A percentile compares a stretch with the other conserved stretches of the same genome.
Conservation (phyloP, 2,329 filamentous ascomycete genomes). For the Phaeosphaeriaceae sp. region DNA sequence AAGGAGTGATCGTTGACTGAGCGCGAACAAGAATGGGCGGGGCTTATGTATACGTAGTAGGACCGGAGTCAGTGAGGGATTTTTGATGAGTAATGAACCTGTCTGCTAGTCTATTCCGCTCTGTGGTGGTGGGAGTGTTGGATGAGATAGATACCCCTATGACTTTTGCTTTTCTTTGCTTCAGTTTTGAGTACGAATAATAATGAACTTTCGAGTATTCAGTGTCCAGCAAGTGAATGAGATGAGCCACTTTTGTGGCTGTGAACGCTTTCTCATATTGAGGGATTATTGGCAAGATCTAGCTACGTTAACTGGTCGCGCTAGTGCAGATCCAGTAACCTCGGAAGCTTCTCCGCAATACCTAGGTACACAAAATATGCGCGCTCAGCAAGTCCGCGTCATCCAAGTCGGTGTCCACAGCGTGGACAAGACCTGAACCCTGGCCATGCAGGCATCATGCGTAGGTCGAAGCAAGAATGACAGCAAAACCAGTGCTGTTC, state of each 20-base stretch:
- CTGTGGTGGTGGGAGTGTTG: not conserved
- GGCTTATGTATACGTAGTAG: not conserved
- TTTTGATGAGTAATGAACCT: conserved; percentile 1
- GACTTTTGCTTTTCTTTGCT: not conserved
- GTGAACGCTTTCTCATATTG: not conserved
- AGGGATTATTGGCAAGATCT: not conserved
- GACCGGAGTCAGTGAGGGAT: not conserved
- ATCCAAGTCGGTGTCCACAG: no score
- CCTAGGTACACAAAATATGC: no score
- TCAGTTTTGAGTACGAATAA: not conserved
- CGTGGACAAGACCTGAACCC: no score
- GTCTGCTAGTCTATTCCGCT: not conserved
- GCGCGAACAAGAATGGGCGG: not conserved
- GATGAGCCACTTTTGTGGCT: not conserved
- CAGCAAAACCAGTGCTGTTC: no score
- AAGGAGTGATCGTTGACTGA: conserved; percentile 26
- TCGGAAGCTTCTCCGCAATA: no score
- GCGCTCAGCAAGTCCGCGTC: no score
- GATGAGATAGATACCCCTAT: conserved; percentile 6
- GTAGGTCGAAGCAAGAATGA: no score
- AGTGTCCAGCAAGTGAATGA: not conserved
- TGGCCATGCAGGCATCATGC: no score
- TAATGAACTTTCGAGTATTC: not conserved
- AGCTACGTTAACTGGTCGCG: no score
- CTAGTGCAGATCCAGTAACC: no score